Base-by-base conservation (phyloP, 2,329 filamentous ascomycete species). In the Aspergillus sp. region DNA sequence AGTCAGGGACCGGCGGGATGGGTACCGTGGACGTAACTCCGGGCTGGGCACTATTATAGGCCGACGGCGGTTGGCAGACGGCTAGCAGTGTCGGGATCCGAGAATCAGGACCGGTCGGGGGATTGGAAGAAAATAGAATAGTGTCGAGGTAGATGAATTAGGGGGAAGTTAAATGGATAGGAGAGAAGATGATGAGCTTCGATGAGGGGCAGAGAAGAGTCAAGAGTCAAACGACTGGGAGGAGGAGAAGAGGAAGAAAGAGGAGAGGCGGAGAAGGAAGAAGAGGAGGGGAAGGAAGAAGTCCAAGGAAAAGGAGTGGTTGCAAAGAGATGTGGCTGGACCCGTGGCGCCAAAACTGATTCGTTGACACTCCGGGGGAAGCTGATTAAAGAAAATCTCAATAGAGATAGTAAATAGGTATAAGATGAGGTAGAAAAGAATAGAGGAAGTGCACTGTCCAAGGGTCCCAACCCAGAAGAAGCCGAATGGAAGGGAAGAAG, bases 1-100 rank as follows among this genome's bases (percentile, higher is more conserved):
- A 47, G 53, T 36, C 39, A 55, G 59, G 59, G 53, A 61, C 55
- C 56, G 55, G 55, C 55, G 62, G 65, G 51, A 52, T 59, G 57
- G 51, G 66, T 66, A 64, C 66, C 65, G 66, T 66, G 65, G 65
- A 62, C 63, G 57, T 59, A 61, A 39, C 58, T 61, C 27, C 21
- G 55, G 58, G 19, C 50, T 51, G 51, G 38, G 52, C 25, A 58
- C 58, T 50, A 47, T 59, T 41, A 41, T 32, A 51, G 56, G 32
- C 48, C 11, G 58, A 47, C 23, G 58, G 48, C 17, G 21, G 48
- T 17, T 57, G 39, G 25, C 41, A 55, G 53, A 27, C 52, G 52
- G 38, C 51, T 27, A 54, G n/a, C 6, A 32, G 10, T 8, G 32
- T 41, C 21, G 50, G 36, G 25, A 25, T 17, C 30, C 47, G 32